Evolutionary conservation across 202 grass and related monocot genomes (phyloP).

Genomic region (Saccharum hybrid): DNA sequence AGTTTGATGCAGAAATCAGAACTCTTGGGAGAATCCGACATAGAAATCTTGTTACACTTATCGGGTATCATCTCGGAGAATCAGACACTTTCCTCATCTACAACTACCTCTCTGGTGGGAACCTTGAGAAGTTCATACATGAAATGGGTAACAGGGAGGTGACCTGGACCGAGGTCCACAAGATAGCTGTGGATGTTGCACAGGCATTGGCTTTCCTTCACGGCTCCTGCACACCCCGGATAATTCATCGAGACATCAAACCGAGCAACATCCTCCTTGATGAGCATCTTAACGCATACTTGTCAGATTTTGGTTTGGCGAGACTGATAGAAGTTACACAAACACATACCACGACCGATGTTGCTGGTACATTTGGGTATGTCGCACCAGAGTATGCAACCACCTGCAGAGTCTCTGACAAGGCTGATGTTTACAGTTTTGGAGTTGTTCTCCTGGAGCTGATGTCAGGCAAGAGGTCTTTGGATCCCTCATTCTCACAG

Average conservation of each 20-base stretch:
- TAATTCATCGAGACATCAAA: constrained; percentile 77
- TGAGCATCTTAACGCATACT: constrained; percentile 68
- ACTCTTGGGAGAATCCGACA: constrained; percentile 65
- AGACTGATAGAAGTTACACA: constrained; percentile 69
- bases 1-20: constrained; percentile 74
- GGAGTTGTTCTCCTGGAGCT: constrained; percentile 68
- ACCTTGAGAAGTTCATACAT: constrained; percentile 66
- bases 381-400: constrained; percentile 74
- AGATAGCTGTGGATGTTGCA: constrained; percentile 63
- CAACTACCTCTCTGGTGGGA: constrained; percentile 68
- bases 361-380: constrained; percentile 80
- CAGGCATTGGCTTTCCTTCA: constrained; percentile 67
- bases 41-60: constrained; percentile 73
- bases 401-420: constrained; percentile 71
- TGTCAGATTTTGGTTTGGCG: constrained; percentile 73
- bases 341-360: constrained; percentile 73
- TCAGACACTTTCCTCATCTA: constrained; percentile 71
- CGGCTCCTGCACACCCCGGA: constrained; percentile 55
- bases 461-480: constrained; percentile 71
- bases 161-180: constrained; percentile 56
- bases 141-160: constrained; percentile 55
- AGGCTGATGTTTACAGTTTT: constrained; percentile 76
- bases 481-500: constrained; percentile 69
- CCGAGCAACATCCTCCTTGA: constrained; percentile 76
- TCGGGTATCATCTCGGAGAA: constrained; percentile 68